Percentiles rank a stretch among this genome's conserved stretches.
Evolutionary conservation across 2,329 filamentous ascomycete genomes (phyloP).

Genomic region (Thelonectria discophora): DNA sequence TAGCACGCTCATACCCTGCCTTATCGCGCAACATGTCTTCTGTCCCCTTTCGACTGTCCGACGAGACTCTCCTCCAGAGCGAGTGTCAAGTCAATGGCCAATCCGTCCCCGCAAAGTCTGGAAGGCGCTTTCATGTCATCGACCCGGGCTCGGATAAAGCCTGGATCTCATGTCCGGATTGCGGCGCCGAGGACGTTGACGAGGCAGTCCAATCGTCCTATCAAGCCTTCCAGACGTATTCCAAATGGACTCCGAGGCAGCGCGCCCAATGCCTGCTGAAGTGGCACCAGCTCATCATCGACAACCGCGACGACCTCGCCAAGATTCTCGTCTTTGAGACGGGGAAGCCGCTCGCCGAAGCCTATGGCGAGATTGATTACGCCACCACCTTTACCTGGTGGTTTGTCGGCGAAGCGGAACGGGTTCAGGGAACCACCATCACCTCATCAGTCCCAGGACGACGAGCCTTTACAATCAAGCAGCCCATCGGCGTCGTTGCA

Average conservation of each 20-base stretch:
- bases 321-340: slow-evolving; percentile 58
- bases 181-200: slow-evolving; percentile 51
- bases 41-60: slow-evolving; percentile 54
- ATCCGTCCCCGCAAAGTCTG: slow-evolving; percentile 56
- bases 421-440: slow-evolving; percentile 65
- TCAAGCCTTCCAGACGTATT: slow-evolving; percentile 49
- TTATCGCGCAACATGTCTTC: slow-evolving; percentile 8
- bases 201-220: slow-evolving; percentile 48
- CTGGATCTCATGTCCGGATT: slow-evolving; percentile 62
- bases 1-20: background rate
- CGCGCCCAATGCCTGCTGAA: slow-evolving; percentile 47
- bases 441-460: slow-evolving; percentile 68
- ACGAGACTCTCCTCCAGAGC: slow-evolving; percentile 57
- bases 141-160: slow-evolving; percentile 61
- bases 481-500: slow-evolving; percentile 48
- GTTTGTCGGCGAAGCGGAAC: slow-evolving; percentile 60
- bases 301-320: slow-evolving; percentile 50
- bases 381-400: slow-evolving; percentile 63
- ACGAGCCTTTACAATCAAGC: slow-evolving; percentile 75
- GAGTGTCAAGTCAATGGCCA: slow-evolving; percentile 61
- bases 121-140: slow-evolving; percentile 60
- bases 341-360: slow-evolving; percentile 65
- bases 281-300: slow-evolving; percentile 50
- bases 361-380: slow-evolving; percentile 64
- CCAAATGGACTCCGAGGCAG: slow-evolving; percentile 47